These are phyloP conservation scores for Marasmius sp. DNA, from an alignment of 1,284 basidiomycete species.

Conservation along the genomic window DNA sequence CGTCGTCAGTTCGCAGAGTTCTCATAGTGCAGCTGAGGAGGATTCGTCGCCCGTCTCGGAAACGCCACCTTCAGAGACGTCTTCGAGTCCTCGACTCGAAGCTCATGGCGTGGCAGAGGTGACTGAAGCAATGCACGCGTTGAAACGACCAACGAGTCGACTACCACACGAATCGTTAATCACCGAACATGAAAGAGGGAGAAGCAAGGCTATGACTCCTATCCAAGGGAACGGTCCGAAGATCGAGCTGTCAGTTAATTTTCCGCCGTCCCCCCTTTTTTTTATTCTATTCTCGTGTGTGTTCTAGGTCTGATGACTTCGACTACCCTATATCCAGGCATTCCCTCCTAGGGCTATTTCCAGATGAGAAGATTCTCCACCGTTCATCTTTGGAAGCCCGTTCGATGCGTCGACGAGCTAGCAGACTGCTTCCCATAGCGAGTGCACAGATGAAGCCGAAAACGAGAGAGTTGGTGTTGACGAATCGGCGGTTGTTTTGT, in stretches of 20 bases:
- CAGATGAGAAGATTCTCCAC: slow-evolving; percentile 50
- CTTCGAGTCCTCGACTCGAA: not conserved
- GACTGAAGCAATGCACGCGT: not conserved
- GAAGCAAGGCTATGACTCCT: slow-evolving; percentile 55
- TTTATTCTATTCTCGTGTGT: not conserved
- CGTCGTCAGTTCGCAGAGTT: not conserved
- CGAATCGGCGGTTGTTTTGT: slow-evolving; percentile 56
- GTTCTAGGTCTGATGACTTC: not conserved
- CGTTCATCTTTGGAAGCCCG: slow-evolving; percentile 54
- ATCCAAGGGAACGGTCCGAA: slow-evolving; percentile 48
- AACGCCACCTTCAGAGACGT: not conserved
- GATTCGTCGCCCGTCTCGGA: not conserved
- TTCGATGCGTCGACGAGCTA: slow-evolving; percentile 57
- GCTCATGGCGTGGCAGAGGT: not conserved
- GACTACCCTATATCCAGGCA: slow-evolving; percentile 30
- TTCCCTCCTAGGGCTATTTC: slow-evolving; percentile 36
- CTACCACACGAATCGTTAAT: not conserved
- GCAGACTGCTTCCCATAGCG: slow-evolving; percentile 54
- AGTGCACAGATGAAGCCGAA: slow-evolving; percentile 52
- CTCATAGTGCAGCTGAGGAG: not conserved
- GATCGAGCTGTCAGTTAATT: slow-evolving; percentile 28
- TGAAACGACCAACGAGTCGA: slow-evolving; percentile 10
- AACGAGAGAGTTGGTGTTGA: slow-evolving; percentile 56
- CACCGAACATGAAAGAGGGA: slow-evolving; percentile 39
- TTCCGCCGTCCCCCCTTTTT: not conserved